These are phyloP conservation scores for Mortierella antarctica DNA, from an alignment of 192 early-diverging fungal genomes.

Conservation along the genomic window DNA sequence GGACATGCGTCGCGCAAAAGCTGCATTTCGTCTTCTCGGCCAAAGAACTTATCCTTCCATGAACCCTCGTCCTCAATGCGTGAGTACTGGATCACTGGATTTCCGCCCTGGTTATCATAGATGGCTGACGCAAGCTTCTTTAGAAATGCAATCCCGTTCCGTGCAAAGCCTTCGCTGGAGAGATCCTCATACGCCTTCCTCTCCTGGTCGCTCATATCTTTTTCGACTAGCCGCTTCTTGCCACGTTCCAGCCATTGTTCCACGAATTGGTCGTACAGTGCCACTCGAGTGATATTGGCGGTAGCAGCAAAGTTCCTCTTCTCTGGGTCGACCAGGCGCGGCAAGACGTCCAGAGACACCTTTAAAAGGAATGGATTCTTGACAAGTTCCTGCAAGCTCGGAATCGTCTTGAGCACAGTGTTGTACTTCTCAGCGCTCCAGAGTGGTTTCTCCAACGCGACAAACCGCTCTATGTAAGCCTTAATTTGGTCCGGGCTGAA, in stretches of 20 bases:
- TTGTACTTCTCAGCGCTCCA: not conserved
- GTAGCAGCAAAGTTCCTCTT: not conserved
- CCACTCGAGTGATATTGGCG: not conserved
- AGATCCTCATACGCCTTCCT: not conserved
- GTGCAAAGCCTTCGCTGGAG: not conserved
- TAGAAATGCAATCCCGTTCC: not conserved
- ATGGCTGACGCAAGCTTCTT: not conserved
- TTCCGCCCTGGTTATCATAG: not conserved
- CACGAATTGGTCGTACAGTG: constrained; percentile 1
- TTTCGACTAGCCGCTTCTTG: not conserved
- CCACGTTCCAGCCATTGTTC: not conserved
- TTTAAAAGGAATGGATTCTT: constrained; percentile 5
- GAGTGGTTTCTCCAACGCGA: not conserved
- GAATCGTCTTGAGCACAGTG: not conserved
- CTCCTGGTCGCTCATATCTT: not conserved
- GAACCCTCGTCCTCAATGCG: not conserved
- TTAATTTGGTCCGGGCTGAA: not conserved
- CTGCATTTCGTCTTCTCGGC: not conserved
- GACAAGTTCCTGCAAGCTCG: not conserved
- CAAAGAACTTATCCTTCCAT: constrained; percentile 1
- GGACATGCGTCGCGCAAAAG: constrained; percentile 2
- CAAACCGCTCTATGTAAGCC: constrained; percentile 1
- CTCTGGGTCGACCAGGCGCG: not conserved
- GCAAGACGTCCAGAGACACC: not conserved
- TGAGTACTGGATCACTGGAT: constrained; percentile 1